phyloP scores from a whole-genome alignment of 441 rosid species.

The Omphalea diandra region DNA sequence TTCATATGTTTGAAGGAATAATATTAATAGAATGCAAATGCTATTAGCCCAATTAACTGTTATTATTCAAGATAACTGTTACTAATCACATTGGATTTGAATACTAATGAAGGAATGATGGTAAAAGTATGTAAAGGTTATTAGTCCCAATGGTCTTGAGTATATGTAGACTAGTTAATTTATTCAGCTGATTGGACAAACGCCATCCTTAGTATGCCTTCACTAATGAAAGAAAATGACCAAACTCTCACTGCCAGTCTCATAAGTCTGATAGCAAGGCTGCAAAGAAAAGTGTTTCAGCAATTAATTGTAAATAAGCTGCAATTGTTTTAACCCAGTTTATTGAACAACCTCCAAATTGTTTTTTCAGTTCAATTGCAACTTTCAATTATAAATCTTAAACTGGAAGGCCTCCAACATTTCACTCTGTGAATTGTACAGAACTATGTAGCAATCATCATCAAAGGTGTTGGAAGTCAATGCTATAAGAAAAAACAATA shows the following conservation, averaged over 20 bases:
- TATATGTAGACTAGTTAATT: not conserved
- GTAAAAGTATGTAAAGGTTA: not conserved
- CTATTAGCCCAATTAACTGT: not conserved
- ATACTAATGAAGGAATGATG: not conserved
- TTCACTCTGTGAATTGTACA: not conserved
- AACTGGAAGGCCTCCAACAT: not conserved
- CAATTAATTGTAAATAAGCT: too few relatives aligned
- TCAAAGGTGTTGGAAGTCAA: not conserved
- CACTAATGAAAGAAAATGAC: not conserved
- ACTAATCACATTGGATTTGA: not conserved
- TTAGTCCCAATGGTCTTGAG: too few relatives aligned
- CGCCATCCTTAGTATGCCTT: not conserved
- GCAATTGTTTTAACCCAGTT: too few relatives aligned
- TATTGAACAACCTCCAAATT: too few relatives aligned
- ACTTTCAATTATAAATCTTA: not conserved
- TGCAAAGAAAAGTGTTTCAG: too few relatives aligned
- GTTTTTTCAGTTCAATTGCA: too few relatives aligned
- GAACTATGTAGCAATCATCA: not conserved
- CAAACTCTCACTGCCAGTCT: not conserved
- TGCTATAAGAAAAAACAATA: not conserved
- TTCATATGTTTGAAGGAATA: not conserved
- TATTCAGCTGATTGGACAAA: not conserved
- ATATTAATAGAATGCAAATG: not conserved
- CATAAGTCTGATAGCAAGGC: too few relatives aligned
- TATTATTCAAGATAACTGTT: not conserved